Percentiles rank a stretch among this genome's conserved stretches.
Evolutionary conservation across 2,329 filamentous ascomycete species (phyloP).

Genomic region (Cyphellophora europaea): DNA sequence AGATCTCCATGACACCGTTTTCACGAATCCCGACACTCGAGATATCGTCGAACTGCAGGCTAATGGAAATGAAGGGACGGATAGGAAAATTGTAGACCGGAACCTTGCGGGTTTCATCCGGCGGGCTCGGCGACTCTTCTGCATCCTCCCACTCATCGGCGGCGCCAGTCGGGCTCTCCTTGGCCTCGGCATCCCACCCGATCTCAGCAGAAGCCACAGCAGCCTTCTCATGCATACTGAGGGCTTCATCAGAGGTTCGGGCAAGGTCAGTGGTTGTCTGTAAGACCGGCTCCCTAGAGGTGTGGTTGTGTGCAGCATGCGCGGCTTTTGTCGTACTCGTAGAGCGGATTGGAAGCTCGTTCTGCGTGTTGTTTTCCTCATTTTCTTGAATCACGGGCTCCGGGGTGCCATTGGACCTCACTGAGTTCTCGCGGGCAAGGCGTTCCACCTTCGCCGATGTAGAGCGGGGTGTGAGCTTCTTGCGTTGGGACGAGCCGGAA

Average conservation of each 20-base stretch:
- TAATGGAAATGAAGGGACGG: conserved; percentile 89
- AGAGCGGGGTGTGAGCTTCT: conserved; percentile 23
- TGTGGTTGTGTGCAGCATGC: no score
- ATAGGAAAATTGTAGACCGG: conserved; percentile 93
- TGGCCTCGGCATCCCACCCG: background rate
- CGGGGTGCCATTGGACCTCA: background rate
- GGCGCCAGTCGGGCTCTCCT: conserved; percentile 29
- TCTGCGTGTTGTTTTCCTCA: background rate
- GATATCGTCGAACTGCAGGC: conserved; percentile 51
- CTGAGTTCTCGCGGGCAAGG: conserved; percentile 1
- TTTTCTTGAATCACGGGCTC: background rate
- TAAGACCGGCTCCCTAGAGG: no score
- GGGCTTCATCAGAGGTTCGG: background rate
- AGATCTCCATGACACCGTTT: conserved; percentile 82
- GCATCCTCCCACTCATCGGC: conserved; percentile 91
- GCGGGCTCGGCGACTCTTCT: conserved; percentile 53
- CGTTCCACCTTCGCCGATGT: background rate
- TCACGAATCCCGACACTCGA: conserved; percentile 57
- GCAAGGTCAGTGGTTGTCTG: no score
- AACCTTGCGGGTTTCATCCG: conserved; percentile 54
- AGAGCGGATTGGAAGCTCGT: background rate
- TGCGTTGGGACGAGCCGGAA: conserved; percentile 8
- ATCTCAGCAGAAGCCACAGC: background rate
- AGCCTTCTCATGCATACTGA: background rate
- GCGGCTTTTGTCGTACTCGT: background rate